Conservation (phyloP, 1,284 basidiomycete genomes). For the Boletellus sp. region DNA sequence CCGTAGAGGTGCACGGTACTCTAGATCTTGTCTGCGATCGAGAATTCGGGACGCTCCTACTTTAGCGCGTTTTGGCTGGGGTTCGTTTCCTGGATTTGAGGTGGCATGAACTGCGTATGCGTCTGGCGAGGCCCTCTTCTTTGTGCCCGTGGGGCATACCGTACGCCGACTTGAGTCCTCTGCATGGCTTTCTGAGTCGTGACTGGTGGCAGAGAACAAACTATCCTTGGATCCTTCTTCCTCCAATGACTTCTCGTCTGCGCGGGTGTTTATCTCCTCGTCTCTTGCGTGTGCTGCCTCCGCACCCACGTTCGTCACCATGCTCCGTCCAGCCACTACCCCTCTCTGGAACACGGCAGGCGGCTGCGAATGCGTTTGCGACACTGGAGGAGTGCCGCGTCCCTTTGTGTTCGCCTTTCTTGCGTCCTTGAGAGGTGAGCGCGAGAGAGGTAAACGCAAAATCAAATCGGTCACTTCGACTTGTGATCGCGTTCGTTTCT, state of each 20-base stretch:
- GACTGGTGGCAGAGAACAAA: conserved; percentile 7
- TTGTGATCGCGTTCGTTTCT: conserved; percentile 50
- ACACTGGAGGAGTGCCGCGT: neutral
- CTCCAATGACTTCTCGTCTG: neutral
- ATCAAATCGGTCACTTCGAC: conserved; percentile 43
- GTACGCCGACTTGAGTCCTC: neutral
- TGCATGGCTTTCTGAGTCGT: neutral
- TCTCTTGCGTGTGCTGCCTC: neutral
- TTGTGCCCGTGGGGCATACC: conserved; percentile 10
- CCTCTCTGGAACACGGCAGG: neutral
- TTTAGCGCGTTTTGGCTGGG: conserved; percentile 26
- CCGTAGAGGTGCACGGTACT: conserved; percentile 20
- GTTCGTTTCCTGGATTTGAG: conserved; percentile 15
- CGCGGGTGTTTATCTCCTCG: neutral
- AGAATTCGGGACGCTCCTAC: conserved; percentile 15
- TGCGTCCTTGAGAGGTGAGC: conserved; percentile 52
- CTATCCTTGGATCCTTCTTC: conserved; percentile 6
- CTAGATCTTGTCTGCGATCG: conserved; percentile 11
- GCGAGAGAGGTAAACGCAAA: conserved; percentile 38
- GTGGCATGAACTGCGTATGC: conserved; percentile 8
- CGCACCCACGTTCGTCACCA: neutral
- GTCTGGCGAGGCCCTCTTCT: conserved; percentile 30
- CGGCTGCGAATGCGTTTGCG: neutral
- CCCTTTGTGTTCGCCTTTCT: conserved; percentile 30
- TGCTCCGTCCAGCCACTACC: neutral